These are phyloP conservation scores for Leptomonas pyrrhocoris DNA, from an alignment of 208 protist species.

Conservation along the genomic window DNA sequence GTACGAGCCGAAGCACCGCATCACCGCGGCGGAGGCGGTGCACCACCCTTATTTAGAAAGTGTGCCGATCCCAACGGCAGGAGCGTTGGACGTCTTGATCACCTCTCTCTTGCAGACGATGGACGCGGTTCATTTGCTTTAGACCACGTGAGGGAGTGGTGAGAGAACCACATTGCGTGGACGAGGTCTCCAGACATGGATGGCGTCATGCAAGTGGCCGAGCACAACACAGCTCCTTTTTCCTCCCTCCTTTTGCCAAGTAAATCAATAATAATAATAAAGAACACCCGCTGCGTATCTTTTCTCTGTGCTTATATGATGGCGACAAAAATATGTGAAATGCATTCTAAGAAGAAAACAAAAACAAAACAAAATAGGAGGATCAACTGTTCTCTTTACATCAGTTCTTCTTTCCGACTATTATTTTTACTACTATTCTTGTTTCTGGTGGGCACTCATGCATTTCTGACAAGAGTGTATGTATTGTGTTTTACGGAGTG, in stretches of 20 bases:
- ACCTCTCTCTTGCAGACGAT: constrained; percentile 62
- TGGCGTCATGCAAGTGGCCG: too few species aligned
- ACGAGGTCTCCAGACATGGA: neutral
- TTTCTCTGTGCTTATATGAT: neutral
- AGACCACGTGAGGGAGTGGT: neutral
- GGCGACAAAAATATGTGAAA: neutral
- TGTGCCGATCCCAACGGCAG: constrained; percentile 30
- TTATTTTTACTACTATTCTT: too few species aligned
- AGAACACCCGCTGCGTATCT: neutral
- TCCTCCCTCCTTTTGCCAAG: too few species aligned
- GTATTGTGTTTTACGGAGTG: too few species aligned
- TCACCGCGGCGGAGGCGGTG: constrained; percentile 69
- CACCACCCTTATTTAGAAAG: constrained; percentile 64
- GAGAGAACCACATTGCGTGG: neutral
- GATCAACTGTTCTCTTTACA: too few species aligned
- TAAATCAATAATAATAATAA: too few species aligned
- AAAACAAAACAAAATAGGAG: too few species aligned
- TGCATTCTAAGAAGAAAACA: too few species aligned
- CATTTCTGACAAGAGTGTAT: too few species aligned
- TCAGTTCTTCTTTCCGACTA: too few species aligned
- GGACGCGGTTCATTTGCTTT: constrained; percentile 30
- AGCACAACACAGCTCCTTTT: too few species aligned
- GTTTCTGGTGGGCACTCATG: too few species aligned
- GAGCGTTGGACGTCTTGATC: constrained; percentile 55
- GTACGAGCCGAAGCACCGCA: constrained; percentile 72